Evolutionary conservation across 306 rosid genomes (phyloP), one percentile per base, ranked within the genome.

Genomic region (Gastrolobium bilobum): DNA sequence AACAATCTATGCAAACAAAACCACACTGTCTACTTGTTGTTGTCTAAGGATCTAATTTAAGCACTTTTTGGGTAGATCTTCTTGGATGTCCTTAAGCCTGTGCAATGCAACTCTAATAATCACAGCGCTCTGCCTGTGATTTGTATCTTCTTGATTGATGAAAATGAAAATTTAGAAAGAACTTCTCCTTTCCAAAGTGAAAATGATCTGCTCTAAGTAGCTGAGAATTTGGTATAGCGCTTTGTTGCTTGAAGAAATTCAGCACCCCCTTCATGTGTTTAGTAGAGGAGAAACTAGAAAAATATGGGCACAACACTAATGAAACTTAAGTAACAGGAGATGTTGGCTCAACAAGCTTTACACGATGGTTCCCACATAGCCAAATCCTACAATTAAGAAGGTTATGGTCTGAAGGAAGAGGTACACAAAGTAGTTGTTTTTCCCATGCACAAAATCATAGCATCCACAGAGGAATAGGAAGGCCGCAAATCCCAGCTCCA

Each of bases 381-480:
- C 99, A 75, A 95, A 82, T 85, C 99, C 99, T 2, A 91, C 89
- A 75, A 95, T 87, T 76, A 92, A 54, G 92, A 95, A 95, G 57
- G 86, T 57, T 30, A 95, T 9, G 77, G 98, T 92, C 83, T 95
- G 99, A 62, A 95, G 97, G 91, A 92, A 95, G 73, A 95, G 99
- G 86, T 95, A 95, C 2, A 95, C 53, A 35, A 95, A 95, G 81
- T 95, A 95, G 90, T 83, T 91, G 97, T 95, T 82, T 77, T 95
- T 91, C 79, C 99, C 99, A 34, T 95, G 91, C 31, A 86, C 93
- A 80, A 53, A 92, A 82, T 95, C 99, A 79, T 95, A 95, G 93
- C 99, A 95, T 66, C 99, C 99, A 71, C 98, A 92, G 3, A 95
- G 0, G 91, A 95, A 95, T 67, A 95, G 90, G 86, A 95, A 95